These are phyloP conservation scores for Trichomonas gallinae DNA, from an alignment of 208 protist genomes.

Conservation along the genomic window DNA sequence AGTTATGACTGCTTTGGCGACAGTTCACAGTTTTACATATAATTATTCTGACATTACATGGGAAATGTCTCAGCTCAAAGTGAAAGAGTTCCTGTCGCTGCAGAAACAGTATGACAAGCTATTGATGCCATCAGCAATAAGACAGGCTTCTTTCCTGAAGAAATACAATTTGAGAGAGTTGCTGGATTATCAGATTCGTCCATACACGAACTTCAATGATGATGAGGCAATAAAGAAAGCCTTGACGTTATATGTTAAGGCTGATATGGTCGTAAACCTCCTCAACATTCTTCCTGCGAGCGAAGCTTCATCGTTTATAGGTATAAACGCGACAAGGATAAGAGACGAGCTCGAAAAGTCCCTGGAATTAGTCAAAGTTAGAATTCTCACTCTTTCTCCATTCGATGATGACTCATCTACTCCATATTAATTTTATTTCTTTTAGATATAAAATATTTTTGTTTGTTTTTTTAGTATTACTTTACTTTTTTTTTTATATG, in stretches of 20 bases:
- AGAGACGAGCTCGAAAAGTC: neutral
- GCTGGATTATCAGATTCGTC: neutral
- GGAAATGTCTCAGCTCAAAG: neutral
- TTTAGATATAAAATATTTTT: too few species aligned
- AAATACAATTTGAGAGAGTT: neutral
- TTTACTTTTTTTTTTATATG: too few species aligned
- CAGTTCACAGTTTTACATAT: neutral
- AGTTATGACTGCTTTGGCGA: neutral
- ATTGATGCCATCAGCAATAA: neutral
- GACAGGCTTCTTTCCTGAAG: neutral
- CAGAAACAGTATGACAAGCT: neutral
- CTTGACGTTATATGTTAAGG: neutral
- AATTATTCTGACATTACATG: neutral
- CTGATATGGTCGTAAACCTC: neutral
- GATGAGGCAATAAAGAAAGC: neutral
- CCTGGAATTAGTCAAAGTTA: neutral
- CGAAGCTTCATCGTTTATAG: neutral
- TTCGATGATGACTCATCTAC: neutral
- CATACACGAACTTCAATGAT: neutral
- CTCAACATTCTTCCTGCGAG: neutral
- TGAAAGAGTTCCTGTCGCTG: neutral
- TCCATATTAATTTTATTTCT: too few species aligned
- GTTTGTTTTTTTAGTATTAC: too few species aligned
- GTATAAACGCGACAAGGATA: neutral
- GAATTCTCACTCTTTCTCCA: neutral